These are phyloP conservation scores for Rhizopus sp. DNA, from an alignment of 371 early-diverging fungal species.

Conservation along the genomic window DNA sequence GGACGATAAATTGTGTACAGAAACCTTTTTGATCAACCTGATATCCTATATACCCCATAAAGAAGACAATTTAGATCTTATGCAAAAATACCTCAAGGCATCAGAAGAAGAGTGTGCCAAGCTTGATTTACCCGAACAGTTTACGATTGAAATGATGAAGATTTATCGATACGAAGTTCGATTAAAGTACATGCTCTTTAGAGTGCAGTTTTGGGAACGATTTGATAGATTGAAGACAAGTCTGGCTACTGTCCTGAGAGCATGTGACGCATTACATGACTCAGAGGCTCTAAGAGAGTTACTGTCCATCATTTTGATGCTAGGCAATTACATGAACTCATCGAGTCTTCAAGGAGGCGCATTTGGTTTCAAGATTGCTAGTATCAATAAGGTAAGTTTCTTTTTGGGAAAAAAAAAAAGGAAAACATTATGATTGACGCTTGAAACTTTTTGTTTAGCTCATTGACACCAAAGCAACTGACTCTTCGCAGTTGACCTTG, in stretches of 20 bases:
- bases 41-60: conserved; percentile 39
- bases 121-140: conserved; percentile 59
- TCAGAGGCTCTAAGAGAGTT: conserved; percentile 43
- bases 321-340: conserved; percentile 64
- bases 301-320: conserved; percentile 48
- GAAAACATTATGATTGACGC: neutral
- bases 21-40: conserved; percentile 52
- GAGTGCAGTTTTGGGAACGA: conserved; percentile 51
- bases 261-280: conserved; percentile 41
- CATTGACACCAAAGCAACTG: conserved; percentile 53
- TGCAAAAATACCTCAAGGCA: conserved; percentile 49
- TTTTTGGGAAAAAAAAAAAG: neutral
- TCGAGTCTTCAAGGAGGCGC: conserved; percentile 56
- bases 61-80: conserved; percentile 45
- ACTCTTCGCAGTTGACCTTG: conserved; percentile 39
- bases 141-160: conserved; percentile 52
- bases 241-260: conserved; percentile 42
- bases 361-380: conserved; percentile 51
- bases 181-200: conserved; percentile 48
- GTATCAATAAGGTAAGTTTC: conserved; percentile 45
- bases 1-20: conserved; percentile 45
- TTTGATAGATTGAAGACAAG: conserved; percentile 40
- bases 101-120: conserved; percentile 41
- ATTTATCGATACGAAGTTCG: conserved; percentile 55
- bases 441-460: conserved; percentile 27